Evolutionary conservation across 768 basidiomycete genomes (phyloP).

Genomic region (Pholiota conissans): DNA sequence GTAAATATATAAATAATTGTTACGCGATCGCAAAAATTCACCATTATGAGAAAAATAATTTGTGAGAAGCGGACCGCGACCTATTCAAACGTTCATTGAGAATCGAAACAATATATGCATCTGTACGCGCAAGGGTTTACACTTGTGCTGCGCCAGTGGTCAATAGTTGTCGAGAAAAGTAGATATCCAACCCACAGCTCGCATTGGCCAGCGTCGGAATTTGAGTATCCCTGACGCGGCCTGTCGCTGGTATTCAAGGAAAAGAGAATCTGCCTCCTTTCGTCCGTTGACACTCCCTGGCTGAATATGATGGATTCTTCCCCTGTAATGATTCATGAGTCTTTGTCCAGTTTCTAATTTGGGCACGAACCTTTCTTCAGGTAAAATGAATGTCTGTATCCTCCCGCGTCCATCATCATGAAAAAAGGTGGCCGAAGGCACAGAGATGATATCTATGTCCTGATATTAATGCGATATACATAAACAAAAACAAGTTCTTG

Average conservation of each 20-base stretch:
- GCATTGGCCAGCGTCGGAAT: constrained; percentile 74
- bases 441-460: constrained; percentile 30
- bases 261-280: constrained; percentile 57
- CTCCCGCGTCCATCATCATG: constrained; percentile 22
- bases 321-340: constrained; percentile 36
- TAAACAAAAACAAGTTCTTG: background rate
- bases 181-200: constrained; percentile 45
- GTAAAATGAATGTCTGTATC: constrained; percentile 52
- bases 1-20: background rate
- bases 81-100: constrained; percentile 32
- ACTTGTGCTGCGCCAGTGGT: constrained; percentile 59
- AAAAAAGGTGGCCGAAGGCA: constrained; percentile 17
- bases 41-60: constrained; percentile 88
- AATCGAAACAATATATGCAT: background rate
- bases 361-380: constrained; percentile 39
- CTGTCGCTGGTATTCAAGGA: constrained; percentile 65
- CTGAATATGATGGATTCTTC: constrained; percentile 60
- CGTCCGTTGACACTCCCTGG: constrained; percentile 37
- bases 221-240: constrained; percentile 53
- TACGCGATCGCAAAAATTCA: constrained; percentile 31
- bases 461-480: background rate
- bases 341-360: background rate
- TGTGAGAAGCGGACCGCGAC: constrained; percentile 67
- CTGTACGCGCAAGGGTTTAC: constrained; percentile 33
- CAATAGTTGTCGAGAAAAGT: too few relatives aligned